A percentile compares a stretch with the other conserved stretches of the same genome.
Conservation (phyloP, 164 flowering plant genomes). For the Umbilicus rupestris region DNA sequence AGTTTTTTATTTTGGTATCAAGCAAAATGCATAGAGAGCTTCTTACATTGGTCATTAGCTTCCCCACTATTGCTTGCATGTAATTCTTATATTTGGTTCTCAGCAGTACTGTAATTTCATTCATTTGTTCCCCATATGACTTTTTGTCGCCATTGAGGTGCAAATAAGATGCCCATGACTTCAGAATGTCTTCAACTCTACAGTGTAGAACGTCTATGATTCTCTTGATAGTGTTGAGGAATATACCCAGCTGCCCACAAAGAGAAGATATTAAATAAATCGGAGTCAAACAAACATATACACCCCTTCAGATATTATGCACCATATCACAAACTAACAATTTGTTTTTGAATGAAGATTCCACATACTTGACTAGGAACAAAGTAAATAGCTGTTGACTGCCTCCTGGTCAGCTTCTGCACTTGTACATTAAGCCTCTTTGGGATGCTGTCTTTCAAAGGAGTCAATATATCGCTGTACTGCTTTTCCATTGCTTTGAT, state of each 20-base stretch:
- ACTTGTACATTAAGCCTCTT: conserved; percentile 82
- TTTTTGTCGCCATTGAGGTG: conserved; percentile 60
- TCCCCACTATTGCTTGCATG: conserved; percentile 74
- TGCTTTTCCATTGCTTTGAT: conserved; percentile 82
- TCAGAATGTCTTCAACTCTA: conserved; percentile 62
- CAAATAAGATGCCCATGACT: conserved; percentile 73
- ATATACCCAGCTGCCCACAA: conserved; percentile 59
- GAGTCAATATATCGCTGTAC: conserved; percentile 68
- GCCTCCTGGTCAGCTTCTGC: conserved; percentile 83
- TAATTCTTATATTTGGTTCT: conserved; percentile 85
- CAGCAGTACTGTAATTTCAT: conserved; percentile 68
- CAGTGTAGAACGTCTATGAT: conserved; percentile 77
- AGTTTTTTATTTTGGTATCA: background rate
- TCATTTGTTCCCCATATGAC: conserved; percentile 76
- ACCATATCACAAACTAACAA: background rate
- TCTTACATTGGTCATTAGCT: conserved; percentile 76
- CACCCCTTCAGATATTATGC: background rate
- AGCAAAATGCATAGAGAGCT: background rate
- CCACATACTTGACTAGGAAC: conserved; percentile 73
- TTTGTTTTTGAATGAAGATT: background rate
- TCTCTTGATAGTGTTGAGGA: conserved; percentile 79
- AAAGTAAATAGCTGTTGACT: conserved; percentile 50
- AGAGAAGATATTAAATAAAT: background rate
- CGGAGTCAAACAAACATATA: background rate
- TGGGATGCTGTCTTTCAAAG: conserved; percentile 80